Evolutionary conservation across 495 filamentous ascomycete genomes (phyloP).

Genomic region (Tuber umbilicatum): DNA sequence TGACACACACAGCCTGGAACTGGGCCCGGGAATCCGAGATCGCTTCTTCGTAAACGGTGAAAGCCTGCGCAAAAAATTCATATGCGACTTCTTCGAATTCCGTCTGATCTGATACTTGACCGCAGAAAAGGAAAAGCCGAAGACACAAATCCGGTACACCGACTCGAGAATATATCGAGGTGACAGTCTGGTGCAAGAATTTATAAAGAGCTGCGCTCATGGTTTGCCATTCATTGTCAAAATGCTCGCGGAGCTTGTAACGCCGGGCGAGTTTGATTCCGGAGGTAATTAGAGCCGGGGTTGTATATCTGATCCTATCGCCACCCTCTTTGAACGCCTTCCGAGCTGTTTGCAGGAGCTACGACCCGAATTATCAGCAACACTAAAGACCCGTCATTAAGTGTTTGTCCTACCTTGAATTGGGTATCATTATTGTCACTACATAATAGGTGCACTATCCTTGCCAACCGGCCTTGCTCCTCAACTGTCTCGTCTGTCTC

Average conservation of each 20-base stretch:
- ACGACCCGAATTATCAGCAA: slow-evolving; percentile 39
- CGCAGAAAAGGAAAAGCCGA: slow-evolving; percentile 81
- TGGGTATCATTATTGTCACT: slow-evolving; percentile 84
- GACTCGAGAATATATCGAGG: slow-evolving; percentile 81
- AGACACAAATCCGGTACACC: slow-evolving; percentile 79
- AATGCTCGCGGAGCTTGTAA: slow-evolving; percentile 87
- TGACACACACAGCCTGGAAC: slow-evolving; percentile 94
- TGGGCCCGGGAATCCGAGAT: slow-evolving; percentile 92
- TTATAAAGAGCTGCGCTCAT: slow-evolving; percentile 86
- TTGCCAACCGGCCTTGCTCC: slow-evolving; percentile 92
- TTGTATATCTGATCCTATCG: slow-evolving; percentile 91
- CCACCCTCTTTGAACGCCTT: slow-evolving; percentile 89
- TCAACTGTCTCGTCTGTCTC: slow-evolving; percentile 93
- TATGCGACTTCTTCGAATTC: slow-evolving; percentile 93
- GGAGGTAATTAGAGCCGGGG: slow-evolving; percentile 82
- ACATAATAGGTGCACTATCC: slow-evolving; percentile 81
- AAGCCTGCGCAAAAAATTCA: slow-evolving; percentile 97
- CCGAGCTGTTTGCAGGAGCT: slow-evolving; percentile 78
- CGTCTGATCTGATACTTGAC: slow-evolving; percentile 86
- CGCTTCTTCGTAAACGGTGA: slow-evolving; percentile 94
- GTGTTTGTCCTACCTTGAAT: slow-evolving; percentile 55
- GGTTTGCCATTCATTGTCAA: slow-evolving; percentile 87
- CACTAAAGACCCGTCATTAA: background rate
- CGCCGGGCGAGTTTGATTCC: slow-evolving; percentile 83
- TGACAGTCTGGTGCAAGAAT: slow-evolving; percentile 82